Conservation (phyloP, 805 yeast species). For the Candida adriatica region DNA sequence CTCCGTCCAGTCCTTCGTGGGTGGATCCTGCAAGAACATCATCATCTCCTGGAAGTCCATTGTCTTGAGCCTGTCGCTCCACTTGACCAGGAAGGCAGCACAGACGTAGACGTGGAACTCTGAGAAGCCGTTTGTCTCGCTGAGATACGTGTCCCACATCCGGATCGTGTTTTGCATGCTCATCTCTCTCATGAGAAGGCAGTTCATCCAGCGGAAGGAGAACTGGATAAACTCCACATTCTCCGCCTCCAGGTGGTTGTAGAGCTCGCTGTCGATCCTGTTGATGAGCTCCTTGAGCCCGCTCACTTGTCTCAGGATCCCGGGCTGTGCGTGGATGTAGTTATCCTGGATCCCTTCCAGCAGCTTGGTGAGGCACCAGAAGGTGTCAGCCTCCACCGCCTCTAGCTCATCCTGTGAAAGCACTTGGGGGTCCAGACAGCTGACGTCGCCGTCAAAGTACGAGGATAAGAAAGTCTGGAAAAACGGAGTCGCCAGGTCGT, state of each 20-base stretch:
- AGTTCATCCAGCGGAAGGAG: constrained; percentile 98
- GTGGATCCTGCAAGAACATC: constrained; percentile 85
- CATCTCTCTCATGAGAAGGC: constrained; percentile 90
- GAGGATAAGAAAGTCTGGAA: constrained; percentile 76
- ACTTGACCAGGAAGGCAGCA: constrained; percentile 89
- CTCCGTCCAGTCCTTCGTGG: constrained; percentile 80
- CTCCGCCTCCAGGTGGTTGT: constrained; percentile 68
- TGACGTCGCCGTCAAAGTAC: constrained; percentile 48
- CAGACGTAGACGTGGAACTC: constrained; percentile 95
- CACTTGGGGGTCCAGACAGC: constrained; percentile 52
- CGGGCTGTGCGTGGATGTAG: constrained; percentile 97
- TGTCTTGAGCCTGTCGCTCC: constrained; percentile 67
- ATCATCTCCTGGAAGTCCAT: constrained; percentile 95
- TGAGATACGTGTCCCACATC: constrained; percentile 96
- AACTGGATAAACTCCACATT: constrained; percentile 94
- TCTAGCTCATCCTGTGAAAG: constrained; percentile 55
- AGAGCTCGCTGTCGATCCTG: constrained; percentile 70
- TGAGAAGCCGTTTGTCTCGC: constrained; percentile 74
- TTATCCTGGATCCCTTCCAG: constrained; percentile 95
- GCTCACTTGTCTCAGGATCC: constrained; percentile 84
- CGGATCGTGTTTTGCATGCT: constrained; percentile 71
- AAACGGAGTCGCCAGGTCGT: constrained; percentile 90
- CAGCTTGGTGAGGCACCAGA: constrained; percentile 90
- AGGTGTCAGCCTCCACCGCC: constrained; percentile 88
- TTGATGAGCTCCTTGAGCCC: constrained; percentile 71